Evolutionary conservation across 495 filamentous ascomycete species (phyloP), one percentile per base, ranked within the genome.

Genomic region (Podospora bellae-mahoneyi): DNA sequence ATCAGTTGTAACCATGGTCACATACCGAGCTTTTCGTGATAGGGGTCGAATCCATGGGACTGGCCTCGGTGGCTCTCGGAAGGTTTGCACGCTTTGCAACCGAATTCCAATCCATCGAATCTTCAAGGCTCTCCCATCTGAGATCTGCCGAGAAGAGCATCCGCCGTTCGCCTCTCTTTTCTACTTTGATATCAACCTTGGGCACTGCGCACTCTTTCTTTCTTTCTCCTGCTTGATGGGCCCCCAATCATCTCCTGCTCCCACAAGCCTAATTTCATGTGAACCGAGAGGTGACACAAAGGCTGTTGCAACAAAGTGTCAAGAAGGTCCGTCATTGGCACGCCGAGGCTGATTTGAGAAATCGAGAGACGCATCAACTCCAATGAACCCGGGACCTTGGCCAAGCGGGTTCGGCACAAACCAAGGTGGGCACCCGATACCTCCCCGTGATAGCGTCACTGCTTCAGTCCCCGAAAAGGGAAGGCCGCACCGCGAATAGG

Each of bases 391-490:
- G 32, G 20, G 30, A 63, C 61, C 61, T 63, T 63, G 61, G 61
- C 61, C 32, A 19, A 44, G 32, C 16, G 32, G 61, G 61, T 39
- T n/a, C 15, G 18, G n/a, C 27, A 28, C 27, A 28, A 32, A 32
- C 27, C 10, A 5, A 18, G 15, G 61, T 63, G 30, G 27, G 61
- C 48, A 63, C 32, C 32, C 32, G 61, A 28, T 63, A 63, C 61
- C 30, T 63, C 32, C 9, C 61, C 61, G 61, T 48, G 61, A 63
- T 63, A 63, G 61, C 61, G 61, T 63, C 34, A 63, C 61, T 48
- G 15, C 32, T 63, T 63, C 9, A 27, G 7, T 10, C 15, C 61
- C 61, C 65, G 28, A 62, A 32, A 62, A 44, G 23, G 48, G 32
- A 62, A 67, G 58, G 48, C 58, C 32, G 60, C 59, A 34, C 58